Base-by-base conservation (phyloP, 2,329 filamentous ascomycete species). In the Ceratocystis lukuohia region DNA sequence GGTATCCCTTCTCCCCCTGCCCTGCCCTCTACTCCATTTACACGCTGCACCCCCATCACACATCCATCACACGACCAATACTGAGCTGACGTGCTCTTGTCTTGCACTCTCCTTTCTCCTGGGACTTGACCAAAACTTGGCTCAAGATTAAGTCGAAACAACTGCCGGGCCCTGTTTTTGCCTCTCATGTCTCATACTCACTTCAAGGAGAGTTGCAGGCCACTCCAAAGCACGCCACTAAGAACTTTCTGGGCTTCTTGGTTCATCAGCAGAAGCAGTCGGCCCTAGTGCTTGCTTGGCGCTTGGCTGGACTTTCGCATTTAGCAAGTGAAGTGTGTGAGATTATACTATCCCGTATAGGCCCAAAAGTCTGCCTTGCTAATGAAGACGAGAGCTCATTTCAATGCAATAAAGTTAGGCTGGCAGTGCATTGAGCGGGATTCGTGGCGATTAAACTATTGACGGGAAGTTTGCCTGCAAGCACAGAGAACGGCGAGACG, bases 401-500 rank as follows among this genome's bases (percentile, higher is more conserved):
- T n/a, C 28, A 59, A 59, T 33, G 53, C 53, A 30, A 37, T 37
- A 8, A 41, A 20, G 28, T 20, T 30, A 59, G 53, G 37, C n/a
- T 37, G 53, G 53, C 25, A 30, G 25, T 59, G 53, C 25, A 59
- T 59, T 59, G 53, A 2, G 53, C n/a, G 25, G 53, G 53, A 59
- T 59, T 59, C 53, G 53, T 59, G 53, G 8, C 53, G 28, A 17
- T 37, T 59, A 30, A n/a, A 59, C 53, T 59, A 59, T 59, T 33
- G 53, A 37, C 53, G 53, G 53, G 53, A 37, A 59, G 28, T 59
- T 59, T 59, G 12, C 53, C 28, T 20, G n/a, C 25, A 15, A 17
- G 28, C 28, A n/a, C 28, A 50, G 10, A 50, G 46, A 10, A 50
- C n/a, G 6, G 6, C 46, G 22, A 50, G 46, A 50, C 22, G 46